Evolutionary conservation across 1,284 basidiomycete species (phyloP).

Genomic region (Heterobasidion occidentale): DNA sequence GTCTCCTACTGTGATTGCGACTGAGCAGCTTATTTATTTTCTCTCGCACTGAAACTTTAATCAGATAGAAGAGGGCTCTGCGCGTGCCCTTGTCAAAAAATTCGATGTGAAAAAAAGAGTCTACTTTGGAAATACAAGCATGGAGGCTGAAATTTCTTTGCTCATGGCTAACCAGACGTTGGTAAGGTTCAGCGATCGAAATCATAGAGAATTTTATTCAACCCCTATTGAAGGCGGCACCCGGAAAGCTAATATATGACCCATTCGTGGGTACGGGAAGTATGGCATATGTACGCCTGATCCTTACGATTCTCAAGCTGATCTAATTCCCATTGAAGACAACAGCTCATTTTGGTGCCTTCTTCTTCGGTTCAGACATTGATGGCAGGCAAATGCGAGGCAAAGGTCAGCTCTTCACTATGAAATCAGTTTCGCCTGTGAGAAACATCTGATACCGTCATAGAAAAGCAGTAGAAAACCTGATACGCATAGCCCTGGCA

Average conservation of each 20-base stretch:
- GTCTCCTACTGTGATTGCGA: no score
- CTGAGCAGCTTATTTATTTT: not conserved
- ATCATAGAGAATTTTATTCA: conserved; percentile 1
- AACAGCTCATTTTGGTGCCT: conserved; percentile 81
- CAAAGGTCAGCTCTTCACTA: conserved; percentile 44
- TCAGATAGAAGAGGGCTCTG: conserved; percentile 68
- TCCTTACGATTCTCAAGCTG: not conserved
- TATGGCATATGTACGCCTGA: conserved; percentile 73
- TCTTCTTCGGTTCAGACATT: conserved; percentile 91
- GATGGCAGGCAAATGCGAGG: conserved; percentile 97
- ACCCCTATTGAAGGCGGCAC: conserved; percentile 51
- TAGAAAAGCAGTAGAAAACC: conserved; percentile 37
- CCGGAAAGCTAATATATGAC: conserved; percentile 91
- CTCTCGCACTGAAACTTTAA: not conserved
- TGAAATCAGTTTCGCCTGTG: not conserved
- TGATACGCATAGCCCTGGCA: no score
- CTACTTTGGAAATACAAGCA: conserved; percentile 95
- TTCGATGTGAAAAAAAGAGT: conserved; percentile 88
- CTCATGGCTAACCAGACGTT: conserved; percentile 95
- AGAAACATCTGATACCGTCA: conserved; percentile 11
- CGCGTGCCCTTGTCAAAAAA: conserved; percentile 56
- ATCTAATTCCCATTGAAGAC: conserved; percentile 35
- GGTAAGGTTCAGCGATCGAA: conserved; percentile 27
- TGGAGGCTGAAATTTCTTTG: conserved; percentile 94
- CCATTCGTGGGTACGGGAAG: conserved; percentile 97